Evolutionary conservation across 352 stramenopile genomes (phyloP).

Genomic region (Globisporangium sylvaticum): DNA sequence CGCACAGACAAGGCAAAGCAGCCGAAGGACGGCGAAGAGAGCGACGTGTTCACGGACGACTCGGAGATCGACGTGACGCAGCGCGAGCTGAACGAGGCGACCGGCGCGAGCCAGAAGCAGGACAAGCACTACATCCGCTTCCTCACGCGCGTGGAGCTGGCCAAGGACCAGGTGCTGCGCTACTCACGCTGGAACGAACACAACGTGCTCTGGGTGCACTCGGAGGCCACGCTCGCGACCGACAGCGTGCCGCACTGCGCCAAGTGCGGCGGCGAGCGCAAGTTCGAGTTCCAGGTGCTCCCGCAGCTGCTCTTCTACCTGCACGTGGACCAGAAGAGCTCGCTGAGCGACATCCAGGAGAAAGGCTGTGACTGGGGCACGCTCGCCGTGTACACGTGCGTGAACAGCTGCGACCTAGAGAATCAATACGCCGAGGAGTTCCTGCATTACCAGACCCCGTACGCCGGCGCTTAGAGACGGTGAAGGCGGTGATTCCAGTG

Average conservation of each 20-base stretch:
- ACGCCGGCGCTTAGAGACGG: conserved; percentile 33
- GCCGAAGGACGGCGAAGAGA: conserved; percentile 22
- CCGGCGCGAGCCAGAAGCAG: conserved; percentile 53
- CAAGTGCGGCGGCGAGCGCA: conserved; percentile 73
- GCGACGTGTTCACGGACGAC: conserved; percentile 61
- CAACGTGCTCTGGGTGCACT: conserved; percentile 88
- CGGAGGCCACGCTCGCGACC: conserved; percentile 33
- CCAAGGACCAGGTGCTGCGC: conserved; percentile 81
- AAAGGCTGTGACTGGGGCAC: conserved; percentile 90
- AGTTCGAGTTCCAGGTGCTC: conserved; percentile 95
- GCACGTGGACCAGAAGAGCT: conserved; percentile 63
- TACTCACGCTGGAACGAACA: conserved; percentile 89
- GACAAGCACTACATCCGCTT: conserved; percentile 81
- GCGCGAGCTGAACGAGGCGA: conserved; percentile 66
- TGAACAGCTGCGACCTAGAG: conserved; percentile 79
- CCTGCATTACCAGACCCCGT: conserved; percentile 72
- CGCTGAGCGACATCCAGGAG: conserved; percentile 44
- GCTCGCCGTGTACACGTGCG: conserved; percentile 91
- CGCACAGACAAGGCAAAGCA: conserved; percentile 14
- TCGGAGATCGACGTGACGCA: conserved; percentile 75
- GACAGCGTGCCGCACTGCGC: conserved; percentile 64
- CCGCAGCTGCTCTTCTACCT: conserved; percentile 93
- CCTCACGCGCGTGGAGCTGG: conserved; percentile 74
- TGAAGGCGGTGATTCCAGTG: neutral
- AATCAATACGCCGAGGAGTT: conserved; percentile 58